These are phyloP conservation scores for Boletus barrowsii DNA, from an alignment of 768 basidiomycete genomes.

Conservation along the genomic window DNA sequence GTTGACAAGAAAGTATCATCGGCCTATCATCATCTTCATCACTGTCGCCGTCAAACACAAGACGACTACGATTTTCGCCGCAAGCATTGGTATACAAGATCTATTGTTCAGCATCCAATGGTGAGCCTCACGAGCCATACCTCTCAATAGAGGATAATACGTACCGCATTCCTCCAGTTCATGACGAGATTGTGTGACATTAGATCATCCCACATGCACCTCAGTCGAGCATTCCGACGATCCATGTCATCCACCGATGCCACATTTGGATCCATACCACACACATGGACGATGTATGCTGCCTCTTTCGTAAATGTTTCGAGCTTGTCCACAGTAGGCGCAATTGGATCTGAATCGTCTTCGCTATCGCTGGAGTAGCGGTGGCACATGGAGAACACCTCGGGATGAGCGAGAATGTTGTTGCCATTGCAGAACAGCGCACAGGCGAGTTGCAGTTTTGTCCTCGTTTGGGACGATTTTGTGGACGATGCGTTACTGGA, in stretches of 20 bases:
- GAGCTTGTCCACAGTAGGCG: neutral
- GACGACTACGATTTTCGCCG: accelerated
- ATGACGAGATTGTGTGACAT: neutral
- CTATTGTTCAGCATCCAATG: neutral
- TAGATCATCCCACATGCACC: neutral
- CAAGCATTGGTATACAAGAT: neutral
- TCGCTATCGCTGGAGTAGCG: neutral
- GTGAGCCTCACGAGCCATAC: neutral
- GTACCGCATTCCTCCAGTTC: constrained; percentile 14
- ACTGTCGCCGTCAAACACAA: no score
- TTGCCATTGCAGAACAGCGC: constrained; percentile 1
- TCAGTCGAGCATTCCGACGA: constrained; percentile 11
- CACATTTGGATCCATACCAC: constrained; percentile 10
- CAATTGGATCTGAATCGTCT: neutral
- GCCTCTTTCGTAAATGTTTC: constrained; percentile 5
- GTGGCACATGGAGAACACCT: neutral
- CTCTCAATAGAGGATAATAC: neutral
- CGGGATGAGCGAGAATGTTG: neutral
- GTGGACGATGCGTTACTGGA: no score
- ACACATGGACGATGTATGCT: constrained; percentile 6
- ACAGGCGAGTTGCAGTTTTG: constrained; percentile 8
- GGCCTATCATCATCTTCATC: no score
- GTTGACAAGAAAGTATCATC: neutral
- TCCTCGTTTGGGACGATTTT: no score
- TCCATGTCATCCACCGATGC: constrained; percentile 12